A percentile compares a stretch with the other conserved stretches of the same genome.
phyloP scores from a whole-genome alignment of 208 protist species.

The Polymyxa betae region DNA sequence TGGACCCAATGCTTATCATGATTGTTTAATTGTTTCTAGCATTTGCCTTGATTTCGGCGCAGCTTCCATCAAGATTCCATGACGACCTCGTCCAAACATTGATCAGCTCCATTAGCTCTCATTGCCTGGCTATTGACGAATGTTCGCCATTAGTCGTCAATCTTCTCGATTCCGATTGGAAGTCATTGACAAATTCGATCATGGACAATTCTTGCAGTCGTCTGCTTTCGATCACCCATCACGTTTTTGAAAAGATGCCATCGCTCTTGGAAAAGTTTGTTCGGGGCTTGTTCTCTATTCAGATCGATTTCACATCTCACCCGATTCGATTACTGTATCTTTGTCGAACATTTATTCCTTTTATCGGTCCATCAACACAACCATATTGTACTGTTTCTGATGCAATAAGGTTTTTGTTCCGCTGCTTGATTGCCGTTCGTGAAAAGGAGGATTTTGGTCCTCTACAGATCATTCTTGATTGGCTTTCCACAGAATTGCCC shows the following conservation, averaged over 20 bases:
- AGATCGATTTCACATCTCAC: not conserved
- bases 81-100: not conserved
- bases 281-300: not conserved
- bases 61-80: constrained; percentile 4
- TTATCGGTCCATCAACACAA: too few relatives aligned
- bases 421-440: too few relatives aligned
- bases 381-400: too few relatives aligned
- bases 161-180: constrained; percentile 21
- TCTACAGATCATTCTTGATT: too few relatives aligned
- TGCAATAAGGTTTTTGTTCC: too few relatives aligned
- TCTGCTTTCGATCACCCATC: constrained; percentile 34
- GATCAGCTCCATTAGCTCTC: not conserved
- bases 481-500: too few relatives aligned
- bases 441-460: too few relatives aligned
- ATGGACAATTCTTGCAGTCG: not conserved
- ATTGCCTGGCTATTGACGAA: not conserved
- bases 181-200: not conserved
- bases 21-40: not conserved
- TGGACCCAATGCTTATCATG: not conserved
- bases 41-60: not conserved
- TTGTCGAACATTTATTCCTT: constrained; percentile 26
- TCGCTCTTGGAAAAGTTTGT: not conserved
- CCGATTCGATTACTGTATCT: not conserved
- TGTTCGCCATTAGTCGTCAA: not conserved
- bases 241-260: not conserved